phyloP scores from a whole-genome alignment of 176 grass and related monocot species.

The Rhynchospora tenuis region DNA sequence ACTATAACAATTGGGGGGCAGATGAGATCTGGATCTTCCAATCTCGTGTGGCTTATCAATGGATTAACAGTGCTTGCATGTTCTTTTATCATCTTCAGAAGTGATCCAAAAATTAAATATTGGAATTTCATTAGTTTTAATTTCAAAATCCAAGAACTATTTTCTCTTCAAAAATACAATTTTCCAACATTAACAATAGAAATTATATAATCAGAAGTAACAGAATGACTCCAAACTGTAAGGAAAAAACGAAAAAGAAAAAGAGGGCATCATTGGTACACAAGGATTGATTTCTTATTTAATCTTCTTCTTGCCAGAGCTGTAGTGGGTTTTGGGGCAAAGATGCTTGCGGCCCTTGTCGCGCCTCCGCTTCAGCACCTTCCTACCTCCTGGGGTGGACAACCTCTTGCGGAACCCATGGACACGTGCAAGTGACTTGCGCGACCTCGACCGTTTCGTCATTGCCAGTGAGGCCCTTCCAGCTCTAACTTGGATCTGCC shows the following conservation, averaged over 20 bases:
- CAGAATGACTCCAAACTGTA: not conserved
- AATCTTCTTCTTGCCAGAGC: conserved; percentile 33
- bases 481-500: conserved; percentile 68
- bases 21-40: not conserved
- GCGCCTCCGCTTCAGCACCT: conserved; percentile 65
- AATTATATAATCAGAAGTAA: not conserved
- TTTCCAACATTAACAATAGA: not conserved
- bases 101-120: not conserved
- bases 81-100: not conserved
- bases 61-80: not conserved
- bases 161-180: not conserved
- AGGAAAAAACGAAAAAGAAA: not conserved
- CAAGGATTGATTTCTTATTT: not conserved
- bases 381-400: conserved; percentile 52
- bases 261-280: not conserved
- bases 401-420: conserved; percentile 83
- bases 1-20: not conserved
- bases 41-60: not conserved
- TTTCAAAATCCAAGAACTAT: not conserved
- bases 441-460: conserved; percentile 83
- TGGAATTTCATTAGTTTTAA: not conserved
- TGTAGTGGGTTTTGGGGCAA: conserved; percentile 73
- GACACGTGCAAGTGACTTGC: conserved; percentile 77
- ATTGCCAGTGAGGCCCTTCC: conserved; percentile 64
- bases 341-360: conserved; percentile 83